phyloP scores from a whole-genome alignment of 768 basidiomycete species.

The Holtermannia corniformis region DNA sequence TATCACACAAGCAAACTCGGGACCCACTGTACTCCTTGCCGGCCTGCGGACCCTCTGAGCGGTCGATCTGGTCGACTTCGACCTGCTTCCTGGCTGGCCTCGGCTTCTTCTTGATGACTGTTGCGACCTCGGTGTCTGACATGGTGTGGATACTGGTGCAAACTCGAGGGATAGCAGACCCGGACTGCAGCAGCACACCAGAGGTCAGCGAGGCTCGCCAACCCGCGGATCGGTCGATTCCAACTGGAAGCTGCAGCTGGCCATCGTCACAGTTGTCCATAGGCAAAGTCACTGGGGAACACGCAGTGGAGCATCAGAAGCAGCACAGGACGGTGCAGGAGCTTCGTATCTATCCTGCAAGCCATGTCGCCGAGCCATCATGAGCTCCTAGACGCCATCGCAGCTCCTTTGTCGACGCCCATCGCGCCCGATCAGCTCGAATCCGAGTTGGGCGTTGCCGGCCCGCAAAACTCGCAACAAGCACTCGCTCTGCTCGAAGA shows the following conservation, averaged over 20 bases:
- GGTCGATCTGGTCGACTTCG: conserved; percentile 78
- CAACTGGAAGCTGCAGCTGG: neutral
- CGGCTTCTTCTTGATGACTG: conserved; percentile 48
- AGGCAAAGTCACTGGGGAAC: too few species aligned
- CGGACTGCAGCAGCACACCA: neutral
- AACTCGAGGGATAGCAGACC: neutral
- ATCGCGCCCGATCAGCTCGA: conserved; percentile 19
- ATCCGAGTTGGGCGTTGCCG: conserved; percentile 20
- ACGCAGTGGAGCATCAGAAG: too few species aligned
- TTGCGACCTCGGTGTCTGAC: conserved; percentile 7
- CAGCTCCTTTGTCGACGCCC: conserved; percentile 6
- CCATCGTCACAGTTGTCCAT: neutral
- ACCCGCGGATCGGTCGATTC: too few species aligned
- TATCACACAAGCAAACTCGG: neutral
- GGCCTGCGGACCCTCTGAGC: conserved; percentile 76
- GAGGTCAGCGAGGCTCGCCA: too few species aligned
- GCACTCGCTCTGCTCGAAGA: conserved; percentile 55
- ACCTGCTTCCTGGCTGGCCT: conserved; percentile 93
- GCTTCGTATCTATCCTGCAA: too few species aligned
- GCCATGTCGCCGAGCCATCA: neutral
- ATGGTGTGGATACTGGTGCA: conserved; percentile 1
- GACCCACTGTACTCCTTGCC: conserved; percentile 91
- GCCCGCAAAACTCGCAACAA: conserved; percentile 10
- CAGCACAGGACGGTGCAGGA: neutral
- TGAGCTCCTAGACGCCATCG: conserved; percentile 15